These are phyloP conservation scores for Ustilago hordei DNA, from an alignment of 1,284 basidiomycete genomes.

Conservation along the genomic window DNA sequence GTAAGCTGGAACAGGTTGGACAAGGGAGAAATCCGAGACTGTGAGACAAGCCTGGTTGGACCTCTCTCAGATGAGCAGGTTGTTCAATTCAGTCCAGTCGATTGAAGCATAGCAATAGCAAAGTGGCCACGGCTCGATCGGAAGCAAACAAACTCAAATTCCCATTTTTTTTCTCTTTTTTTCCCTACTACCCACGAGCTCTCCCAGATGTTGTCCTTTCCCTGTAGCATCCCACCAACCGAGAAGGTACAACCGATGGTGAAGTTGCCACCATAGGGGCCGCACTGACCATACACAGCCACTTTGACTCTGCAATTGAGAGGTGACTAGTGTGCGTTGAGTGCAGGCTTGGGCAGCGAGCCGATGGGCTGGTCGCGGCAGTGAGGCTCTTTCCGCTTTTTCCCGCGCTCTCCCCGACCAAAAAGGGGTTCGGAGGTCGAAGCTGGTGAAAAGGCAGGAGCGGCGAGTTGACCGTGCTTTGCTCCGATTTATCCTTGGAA, in stretches of 20 bases:
- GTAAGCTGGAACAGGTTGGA: not conserved
- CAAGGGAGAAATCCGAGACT: slow-evolving; percentile 6
- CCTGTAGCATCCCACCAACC: not conserved
- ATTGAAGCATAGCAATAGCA: not conserved
- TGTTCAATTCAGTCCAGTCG: not conserved
- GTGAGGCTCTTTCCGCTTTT: not conserved
- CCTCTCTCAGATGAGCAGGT: not conserved
- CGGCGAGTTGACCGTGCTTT: not conserved
- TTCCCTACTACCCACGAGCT: not conserved
- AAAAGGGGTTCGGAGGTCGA: too few species aligned
- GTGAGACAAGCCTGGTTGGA: slow-evolving; percentile 1
- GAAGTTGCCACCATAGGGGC: not conserved
- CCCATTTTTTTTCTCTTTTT: not conserved
- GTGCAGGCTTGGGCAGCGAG: too few species aligned
- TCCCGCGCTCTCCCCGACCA: not conserved
- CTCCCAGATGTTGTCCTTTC: not conserved
- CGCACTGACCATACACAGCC: too few species aligned
- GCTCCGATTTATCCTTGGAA: too few species aligned
- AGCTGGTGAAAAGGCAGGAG: not conserved
- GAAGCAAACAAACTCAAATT: slow-evolving; percentile 1
- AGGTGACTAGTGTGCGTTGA: too few species aligned
- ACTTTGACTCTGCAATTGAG: too few species aligned
- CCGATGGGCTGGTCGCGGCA: too few species aligned
- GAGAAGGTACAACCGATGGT: too few species aligned
- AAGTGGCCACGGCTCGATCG: not conserved